Evolutionary conservation across 495 filamentous ascomycete genomes (phyloP).

Genomic region (Recurvomyces mirabilis): DNA sequence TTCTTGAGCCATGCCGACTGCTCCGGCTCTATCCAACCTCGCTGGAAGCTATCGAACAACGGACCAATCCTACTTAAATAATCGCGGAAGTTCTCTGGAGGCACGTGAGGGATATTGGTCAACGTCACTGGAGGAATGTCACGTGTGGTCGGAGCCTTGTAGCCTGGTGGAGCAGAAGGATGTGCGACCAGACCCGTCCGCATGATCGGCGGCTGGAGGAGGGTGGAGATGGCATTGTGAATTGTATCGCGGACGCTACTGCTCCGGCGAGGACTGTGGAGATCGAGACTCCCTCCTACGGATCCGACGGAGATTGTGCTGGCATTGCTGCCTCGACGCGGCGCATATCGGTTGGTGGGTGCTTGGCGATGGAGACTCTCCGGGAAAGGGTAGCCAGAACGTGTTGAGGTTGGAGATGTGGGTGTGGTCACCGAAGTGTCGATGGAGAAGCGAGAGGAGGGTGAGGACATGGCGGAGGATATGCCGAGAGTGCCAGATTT

Average conservation of each 20-base stretch:
- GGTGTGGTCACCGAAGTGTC: conserved; percentile 1
- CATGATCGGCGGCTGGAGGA: conserved; percentile 81
- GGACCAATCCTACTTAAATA: conserved; percentile 76
- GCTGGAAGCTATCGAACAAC: conserved; percentile 70
- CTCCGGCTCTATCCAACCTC: conserved; percentile 55
- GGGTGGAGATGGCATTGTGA: conserved; percentile 69
- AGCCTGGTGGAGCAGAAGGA: conserved; percentile 50
- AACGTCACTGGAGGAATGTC: conserved; percentile 93
- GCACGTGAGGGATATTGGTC: conserved; percentile 77
- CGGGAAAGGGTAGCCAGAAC: conserved; percentile 30
- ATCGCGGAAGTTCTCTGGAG: conserved; percentile 63
- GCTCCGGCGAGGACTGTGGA: conserved; percentile 39
- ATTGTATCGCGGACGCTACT: conserved; percentile 51
- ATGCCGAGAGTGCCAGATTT: not conserved
- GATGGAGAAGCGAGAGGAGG: conserved; percentile 12
- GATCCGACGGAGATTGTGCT: conserved; percentile 65
- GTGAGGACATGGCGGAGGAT: conserved; percentile 11
- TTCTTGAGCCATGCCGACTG: conserved; percentile 33
- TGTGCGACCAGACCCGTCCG: conserved; percentile 77
- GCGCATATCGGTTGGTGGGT: conserved; percentile 33
- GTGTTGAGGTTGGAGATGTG: conserved; percentile 15
- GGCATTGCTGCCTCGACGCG: conserved; percentile 68
- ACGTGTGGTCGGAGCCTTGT: conserved; percentile 73
- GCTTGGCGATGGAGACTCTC: conserved; percentile 27
- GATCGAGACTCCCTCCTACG: conserved; percentile 51